phyloP scores from a whole-genome alignment of 148 eudicot genomes.

The Rhododendron williamsianum region DNA sequence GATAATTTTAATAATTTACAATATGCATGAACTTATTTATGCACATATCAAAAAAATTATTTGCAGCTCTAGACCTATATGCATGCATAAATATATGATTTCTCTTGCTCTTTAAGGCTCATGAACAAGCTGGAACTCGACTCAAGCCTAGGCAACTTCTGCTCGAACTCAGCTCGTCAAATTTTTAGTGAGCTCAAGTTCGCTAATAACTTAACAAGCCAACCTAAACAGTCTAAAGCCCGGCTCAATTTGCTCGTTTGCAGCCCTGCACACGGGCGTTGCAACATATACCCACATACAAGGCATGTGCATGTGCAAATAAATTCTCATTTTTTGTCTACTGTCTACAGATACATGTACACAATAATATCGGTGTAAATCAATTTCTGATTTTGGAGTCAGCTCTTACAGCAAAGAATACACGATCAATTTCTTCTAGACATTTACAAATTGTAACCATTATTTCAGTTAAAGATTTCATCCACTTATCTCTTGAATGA shows the following conservation, averaged over 20 bases:
- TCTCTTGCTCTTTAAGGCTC: not conserved
- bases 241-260: not conserved
- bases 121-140: not conserved
- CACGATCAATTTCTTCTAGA: not conserved
- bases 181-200: not conserved
- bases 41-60: not conserved
- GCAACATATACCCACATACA: not conserved
- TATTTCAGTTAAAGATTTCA: not conserved
- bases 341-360: not conserved
- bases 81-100: not conserved
- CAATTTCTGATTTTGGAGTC: not conserved
- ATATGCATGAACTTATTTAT: not conserved
- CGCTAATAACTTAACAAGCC: not conserved
- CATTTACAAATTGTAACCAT: not conserved
- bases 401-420: not conserved
- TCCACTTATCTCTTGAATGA: not conserved
- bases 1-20: not conserved
- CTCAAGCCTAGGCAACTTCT: not conserved
- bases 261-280: not conserved
- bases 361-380: not conserved
- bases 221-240: not conserved
- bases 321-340: not conserved
- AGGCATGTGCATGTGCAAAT: not conserved
- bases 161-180: not conserved
- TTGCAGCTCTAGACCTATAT: not conserved